A percentile compares a stretch with the other conserved stretches of the same genome.
These are phyloP conservation scores for Mortierella sp. DNA, from an alignment of 371 early-diverging fungal genomes.

Conservation along the genomic window DNA sequence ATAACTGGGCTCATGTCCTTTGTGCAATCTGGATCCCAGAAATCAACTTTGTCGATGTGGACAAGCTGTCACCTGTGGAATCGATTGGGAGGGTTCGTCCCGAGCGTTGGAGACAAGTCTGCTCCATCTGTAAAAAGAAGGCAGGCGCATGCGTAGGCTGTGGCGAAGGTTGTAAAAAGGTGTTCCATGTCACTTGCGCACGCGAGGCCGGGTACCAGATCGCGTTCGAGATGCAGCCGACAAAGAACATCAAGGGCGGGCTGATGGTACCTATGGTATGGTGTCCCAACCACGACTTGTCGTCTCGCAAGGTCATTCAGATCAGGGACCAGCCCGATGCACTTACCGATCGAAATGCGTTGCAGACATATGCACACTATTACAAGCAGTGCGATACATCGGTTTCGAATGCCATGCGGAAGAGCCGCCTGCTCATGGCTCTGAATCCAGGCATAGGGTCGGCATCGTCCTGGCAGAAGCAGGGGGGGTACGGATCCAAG, in stretches of 20 bases:
- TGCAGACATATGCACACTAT: constrained; percentile 52
- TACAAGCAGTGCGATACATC: constrained; percentile 52
- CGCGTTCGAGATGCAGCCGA: constrained; percentile 61
- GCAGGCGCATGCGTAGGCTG: constrained; percentile 64
- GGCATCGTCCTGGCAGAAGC: constrained; percentile 13
- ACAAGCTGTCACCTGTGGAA: constrained; percentile 81
- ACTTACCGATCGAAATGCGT: constrained; percentile 33
- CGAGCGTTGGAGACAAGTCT: constrained; percentile 69
- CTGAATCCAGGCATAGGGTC: constrained; percentile 43
- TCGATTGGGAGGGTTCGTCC: constrained; percentile 73
- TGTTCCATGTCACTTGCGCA: constrained; percentile 69
- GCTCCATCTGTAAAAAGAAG: constrained; percentile 60
- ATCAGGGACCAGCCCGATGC: constrained; percentile 51
- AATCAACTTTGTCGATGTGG: constrained; percentile 70
- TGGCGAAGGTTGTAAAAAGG: constrained; percentile 57
- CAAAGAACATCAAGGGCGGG: constrained; percentile 54
- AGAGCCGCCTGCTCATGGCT: constrained; percentile 41
- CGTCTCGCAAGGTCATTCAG: constrained; percentile 41
- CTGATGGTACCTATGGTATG: constrained; percentile 65
- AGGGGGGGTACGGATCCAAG: constrained; percentile 22
- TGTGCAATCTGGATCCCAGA: constrained; percentile 92
- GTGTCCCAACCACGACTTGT: constrained; percentile 62
- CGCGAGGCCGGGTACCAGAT: constrained; percentile 58
- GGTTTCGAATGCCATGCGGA: constrained; percentile 51
- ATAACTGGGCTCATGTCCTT: constrained; percentile 93